Evolutionary conservation across 805 yeast species (phyloP).

Genomic region (Komagataella pastoris): DNA sequence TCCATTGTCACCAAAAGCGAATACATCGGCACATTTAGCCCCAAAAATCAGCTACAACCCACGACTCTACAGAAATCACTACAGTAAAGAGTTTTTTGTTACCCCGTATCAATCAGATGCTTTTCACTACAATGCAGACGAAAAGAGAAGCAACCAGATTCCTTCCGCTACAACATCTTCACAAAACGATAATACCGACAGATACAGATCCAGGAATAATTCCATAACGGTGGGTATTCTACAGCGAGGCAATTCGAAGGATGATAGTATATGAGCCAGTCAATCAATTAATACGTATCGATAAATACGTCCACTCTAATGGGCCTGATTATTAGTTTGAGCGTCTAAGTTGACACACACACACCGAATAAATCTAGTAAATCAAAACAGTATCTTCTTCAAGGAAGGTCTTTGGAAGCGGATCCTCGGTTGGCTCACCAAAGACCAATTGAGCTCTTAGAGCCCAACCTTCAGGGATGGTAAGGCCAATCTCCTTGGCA

Average conservation of each 20-base stretch:
- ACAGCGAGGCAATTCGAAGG: conserved; percentile 18
- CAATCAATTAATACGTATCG: not conserved
- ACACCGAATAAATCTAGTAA: not conserved
- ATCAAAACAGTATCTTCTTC: conserved; percentile 13
- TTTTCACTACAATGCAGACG: conserved; percentile 21
- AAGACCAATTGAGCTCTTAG: conserved; percentile 37
- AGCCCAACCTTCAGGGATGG: conserved; percentile 27
- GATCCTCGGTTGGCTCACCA: conserved; percentile 25
- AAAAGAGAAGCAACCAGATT: conserved; percentile 1
- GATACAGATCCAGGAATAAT: not conserved
- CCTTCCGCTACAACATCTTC: not conserved
- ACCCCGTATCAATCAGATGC: conserved; percentile 25
- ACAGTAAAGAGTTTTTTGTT: conserved; percentile 25
- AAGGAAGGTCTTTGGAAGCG: conserved; percentile 24
- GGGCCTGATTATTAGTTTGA: not conserved
- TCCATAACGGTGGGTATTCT: conserved; percentile 7
- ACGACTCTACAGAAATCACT: conserved; percentile 28
- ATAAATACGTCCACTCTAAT: not conserved
- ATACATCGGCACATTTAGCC: conserved; percentile 1
- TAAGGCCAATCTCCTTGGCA: conserved; percentile 20
- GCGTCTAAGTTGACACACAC: not conserved
- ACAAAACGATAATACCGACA: not conserved
- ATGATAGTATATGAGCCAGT: not conserved
- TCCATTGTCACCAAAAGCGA: conserved; percentile 18
- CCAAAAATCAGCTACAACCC: conserved; percentile 3